These are phyloP conservation scores for Psophocarpus tetragonolobus DNA, from an alignment of 306 rosid genomes.

Conservation along the genomic window DNA sequence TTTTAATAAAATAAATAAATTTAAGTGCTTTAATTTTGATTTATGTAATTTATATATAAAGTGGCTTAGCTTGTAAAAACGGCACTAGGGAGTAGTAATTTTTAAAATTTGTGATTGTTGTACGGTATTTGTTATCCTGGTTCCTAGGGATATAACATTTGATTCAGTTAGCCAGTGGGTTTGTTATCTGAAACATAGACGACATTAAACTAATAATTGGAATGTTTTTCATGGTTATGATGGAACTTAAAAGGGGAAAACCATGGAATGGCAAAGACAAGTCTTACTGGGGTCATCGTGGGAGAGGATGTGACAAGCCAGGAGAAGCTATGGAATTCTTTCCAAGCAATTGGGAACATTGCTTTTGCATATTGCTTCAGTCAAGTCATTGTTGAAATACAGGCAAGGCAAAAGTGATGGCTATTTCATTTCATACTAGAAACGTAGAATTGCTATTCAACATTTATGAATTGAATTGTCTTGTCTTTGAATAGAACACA, in stretches of 20 bases:
- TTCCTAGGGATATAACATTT: no score
- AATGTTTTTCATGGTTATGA: not conserved
- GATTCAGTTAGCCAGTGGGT: no score
- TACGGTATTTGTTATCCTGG: no score
- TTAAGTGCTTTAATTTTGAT: no score
- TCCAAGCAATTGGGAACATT: slow-evolving; percentile 48
- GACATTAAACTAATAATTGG: not conserved
- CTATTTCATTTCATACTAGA: not conserved
- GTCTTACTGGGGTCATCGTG: slow-evolving; percentile 28
- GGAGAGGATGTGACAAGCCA: slow-evolving; percentile 40
- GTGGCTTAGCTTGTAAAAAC: no score
- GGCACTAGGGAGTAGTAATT: no score
- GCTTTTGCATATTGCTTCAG: slow-evolving; percentile 50
- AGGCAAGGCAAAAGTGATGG: slow-evolving; percentile 31
- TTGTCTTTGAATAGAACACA: slow-evolving; percentile 37
- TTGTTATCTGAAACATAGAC: not conserved
- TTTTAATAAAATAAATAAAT: no score
- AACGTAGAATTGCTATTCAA: not conserved
- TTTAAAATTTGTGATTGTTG: no score
- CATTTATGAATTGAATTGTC: not conserved
- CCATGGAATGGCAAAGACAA: slow-evolving; percentile 27
- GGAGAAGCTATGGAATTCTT: slow-evolving; percentile 38
- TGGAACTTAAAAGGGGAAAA: slow-evolving; percentile 24
- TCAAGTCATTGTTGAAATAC: slow-evolving; percentile 39
- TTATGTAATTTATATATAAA: no score